Evolutionary conservation across 768 basidiomycete species (phyloP).

Genomic region (Termitomyces sp.): DNA sequence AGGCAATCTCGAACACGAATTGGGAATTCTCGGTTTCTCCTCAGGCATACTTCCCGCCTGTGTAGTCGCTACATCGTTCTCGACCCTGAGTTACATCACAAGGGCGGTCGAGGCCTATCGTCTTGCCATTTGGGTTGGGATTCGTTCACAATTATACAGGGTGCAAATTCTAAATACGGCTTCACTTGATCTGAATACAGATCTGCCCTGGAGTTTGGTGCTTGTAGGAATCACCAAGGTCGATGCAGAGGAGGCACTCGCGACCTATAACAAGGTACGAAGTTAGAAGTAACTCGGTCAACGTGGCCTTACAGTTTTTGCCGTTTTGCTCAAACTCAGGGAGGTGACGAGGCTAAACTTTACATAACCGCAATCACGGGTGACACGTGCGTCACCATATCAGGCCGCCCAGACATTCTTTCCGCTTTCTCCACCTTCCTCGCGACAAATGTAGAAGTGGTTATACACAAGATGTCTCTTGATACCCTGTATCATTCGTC

Average conservation of each 20-base stretch:
- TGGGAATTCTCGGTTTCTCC: conserved; percentile 48
- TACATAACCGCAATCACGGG: conserved; percentile 48
- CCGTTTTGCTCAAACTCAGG: conserved; percentile 9
- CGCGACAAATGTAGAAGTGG: conserved; percentile 21
- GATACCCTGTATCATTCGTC: conserved; percentile 50
- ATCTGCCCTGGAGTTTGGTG: conserved; percentile 20
- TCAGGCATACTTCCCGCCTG: conserved; percentile 52
- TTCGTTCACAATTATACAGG: conserved; percentile 34
- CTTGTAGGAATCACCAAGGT: conserved; percentile 22
- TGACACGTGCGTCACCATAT: conserved; percentile 45
- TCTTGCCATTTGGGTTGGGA: conserved; percentile 46
- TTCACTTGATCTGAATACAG: conserved; percentile 20
- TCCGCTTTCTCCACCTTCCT: conserved; percentile 34
- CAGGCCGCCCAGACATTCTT: conserved; percentile 50
- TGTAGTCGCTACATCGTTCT: conserved; percentile 40
- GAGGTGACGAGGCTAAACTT: conserved; percentile 20
- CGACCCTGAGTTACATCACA: conserved; percentile 34
- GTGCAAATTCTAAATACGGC: conserved; percentile 13
- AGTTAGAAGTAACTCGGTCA: background rate
- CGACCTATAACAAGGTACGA: conserved; percentile 15
- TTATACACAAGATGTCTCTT: conserved; percentile 38
- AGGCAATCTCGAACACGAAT: conserved; percentile 27
- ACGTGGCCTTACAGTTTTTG: conserved; percentile 6
- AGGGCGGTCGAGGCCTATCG: conserved; percentile 43
- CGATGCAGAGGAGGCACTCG: conserved; percentile 20